These are phyloP conservation scores for Trypanosoma platydactyli DNA, from an alignment of 208 protist genomes.

Conservation along the genomic window DNA sequence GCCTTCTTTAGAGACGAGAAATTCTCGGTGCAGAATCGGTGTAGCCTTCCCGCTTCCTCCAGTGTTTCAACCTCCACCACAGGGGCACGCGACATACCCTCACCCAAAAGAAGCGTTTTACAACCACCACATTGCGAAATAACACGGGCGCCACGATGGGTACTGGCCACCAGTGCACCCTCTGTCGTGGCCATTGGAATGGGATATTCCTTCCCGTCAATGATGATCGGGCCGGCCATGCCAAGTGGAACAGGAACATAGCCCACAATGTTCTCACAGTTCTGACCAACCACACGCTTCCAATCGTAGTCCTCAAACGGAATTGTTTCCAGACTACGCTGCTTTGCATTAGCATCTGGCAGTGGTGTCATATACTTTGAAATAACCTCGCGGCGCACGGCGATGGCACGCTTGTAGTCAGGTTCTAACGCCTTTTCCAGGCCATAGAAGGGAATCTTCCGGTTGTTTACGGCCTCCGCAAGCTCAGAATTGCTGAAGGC, in stretches of 20 bases:
- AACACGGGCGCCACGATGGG: conserved; percentile 94
- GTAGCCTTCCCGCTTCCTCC: conserved; percentile 77
- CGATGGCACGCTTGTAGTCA: conserved; percentile 88
- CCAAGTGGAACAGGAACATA: conserved; percentile 97
- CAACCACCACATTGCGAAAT: conserved; percentile 93
- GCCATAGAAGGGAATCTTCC: conserved; percentile 84
- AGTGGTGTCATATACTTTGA: conserved; percentile 23
- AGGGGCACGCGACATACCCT: conserved; percentile 98
- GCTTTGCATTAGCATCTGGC: conserved; percentile 20
- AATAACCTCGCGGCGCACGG: conserved; percentile 81
- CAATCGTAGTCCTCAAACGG: conserved; percentile 92
- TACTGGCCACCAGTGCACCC: conserved; percentile 96
- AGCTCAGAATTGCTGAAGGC: conserved; percentile 69
- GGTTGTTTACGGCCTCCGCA: conserved; percentile 58
- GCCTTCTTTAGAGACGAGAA: conserved; percentile 76
- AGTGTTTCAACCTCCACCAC: conserved; percentile 87
- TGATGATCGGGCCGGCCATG: conserved; percentile 92
- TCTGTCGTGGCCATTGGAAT: conserved; percentile 99
- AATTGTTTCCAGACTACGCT: conserved; percentile 63
- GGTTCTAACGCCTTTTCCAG: conserved; percentile 83
- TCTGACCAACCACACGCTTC: conserved; percentile 87
- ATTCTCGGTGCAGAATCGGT: conserved; percentile 91
- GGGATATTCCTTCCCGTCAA: conserved; percentile 89
- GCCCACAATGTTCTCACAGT: conserved; percentile 97
- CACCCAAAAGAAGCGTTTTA: conserved; percentile 80